A percentile compares a stretch with the other conserved stretches of the same genome.
Evolutionary conservation across 2,329 filamentous ascomycete genomes (phyloP).

Genomic region (Alternaria brassicicola): DNA sequence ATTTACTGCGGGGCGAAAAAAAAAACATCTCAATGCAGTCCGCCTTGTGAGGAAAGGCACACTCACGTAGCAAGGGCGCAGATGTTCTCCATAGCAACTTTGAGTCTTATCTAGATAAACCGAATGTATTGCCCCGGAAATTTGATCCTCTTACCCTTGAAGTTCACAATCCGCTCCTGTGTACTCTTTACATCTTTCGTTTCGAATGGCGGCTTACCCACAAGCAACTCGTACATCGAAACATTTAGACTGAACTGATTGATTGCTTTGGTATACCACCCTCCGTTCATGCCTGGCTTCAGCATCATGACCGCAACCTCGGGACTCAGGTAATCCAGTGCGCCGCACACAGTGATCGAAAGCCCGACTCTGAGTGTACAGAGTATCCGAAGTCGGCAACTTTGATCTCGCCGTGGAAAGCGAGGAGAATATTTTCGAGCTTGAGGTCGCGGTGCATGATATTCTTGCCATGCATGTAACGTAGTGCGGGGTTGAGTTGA

Average conservation of each 20-base stretch:
- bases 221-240: constrained; percentile 89
- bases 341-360: constrained; percentile 92
- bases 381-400: constrained; percentile 97
- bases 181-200: constrained; percentile 83
- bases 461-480: constrained; percentile 90
- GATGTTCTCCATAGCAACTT: background rate
- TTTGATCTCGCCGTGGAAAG: constrained; percentile 94
- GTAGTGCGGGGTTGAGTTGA: constrained; percentile 81
- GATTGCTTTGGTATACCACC: constrained; percentile 89
- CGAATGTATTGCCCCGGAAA: constrained; percentile 72
- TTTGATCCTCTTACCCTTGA: constrained; percentile 79
- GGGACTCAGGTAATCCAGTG: constrained; percentile 89
- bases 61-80: background rate
- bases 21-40: background rate
- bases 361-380: constrained; percentile 89
- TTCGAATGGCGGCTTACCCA: constrained; percentile 92
- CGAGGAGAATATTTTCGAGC: constrained; percentile 90
- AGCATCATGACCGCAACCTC: constrained; percentile 72
- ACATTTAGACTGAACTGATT: constrained; percentile 95
- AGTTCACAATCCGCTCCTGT: constrained; percentile 72
- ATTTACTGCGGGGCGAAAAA: background rate
- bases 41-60: background rate
- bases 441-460: constrained; percentile 96
- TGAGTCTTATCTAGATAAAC: background rate
- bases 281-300: constrained; percentile 65